Evolutionary conservation across 129 eudicot species (phyloP), one percentile per base, ranked within the genome.

Genomic region (Sambucus nigra): DNA sequence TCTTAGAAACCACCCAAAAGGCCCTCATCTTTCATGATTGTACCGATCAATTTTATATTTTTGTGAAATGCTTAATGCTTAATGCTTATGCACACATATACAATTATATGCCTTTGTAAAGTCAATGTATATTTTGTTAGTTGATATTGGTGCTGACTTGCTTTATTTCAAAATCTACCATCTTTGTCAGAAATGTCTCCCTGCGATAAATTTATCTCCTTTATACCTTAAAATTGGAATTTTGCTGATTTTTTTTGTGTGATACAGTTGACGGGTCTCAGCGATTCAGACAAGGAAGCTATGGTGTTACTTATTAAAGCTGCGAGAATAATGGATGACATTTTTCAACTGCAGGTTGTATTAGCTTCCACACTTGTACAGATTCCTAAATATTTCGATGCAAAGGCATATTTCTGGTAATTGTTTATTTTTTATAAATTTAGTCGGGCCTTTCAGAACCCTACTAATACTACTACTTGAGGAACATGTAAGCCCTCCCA

Each of bases 321-420:
- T 67, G 95, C 94, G 24, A 76, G 51, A 47, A 46, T 82, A 31
- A 82, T 91, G 74, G 99, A 91, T 68, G 80, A 91, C 27, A 72
- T 86, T 52, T 86, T 77, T 68, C 67, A 72, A 63, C 73, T 74
- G 55, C 99, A 91, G 91, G 95, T 80, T 25, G 66, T 73, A 44
- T 70, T 47, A 28, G 38, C 21, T 9, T 14, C 35, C 53, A 24
- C 22, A 19, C 6, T 55, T 14, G 31, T 39, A 33, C 46, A 35
- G 8, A 15, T 4, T 50, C 26, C 32, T 58, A 39, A 20, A 50
- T 51, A 11, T 50, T 26, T 48, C 51, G 47, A 33, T 56, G 32
- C 51, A 46, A 9, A 5, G 5, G 38, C 9, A 35, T 35, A 35
- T 35, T 35, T 35, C 42, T 35, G n/a, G n/a, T n/a, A n/a, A n/a